phyloP scores from a whole-genome alignment of 345 rosid species.

The Gossypium arboreum region DNA sequence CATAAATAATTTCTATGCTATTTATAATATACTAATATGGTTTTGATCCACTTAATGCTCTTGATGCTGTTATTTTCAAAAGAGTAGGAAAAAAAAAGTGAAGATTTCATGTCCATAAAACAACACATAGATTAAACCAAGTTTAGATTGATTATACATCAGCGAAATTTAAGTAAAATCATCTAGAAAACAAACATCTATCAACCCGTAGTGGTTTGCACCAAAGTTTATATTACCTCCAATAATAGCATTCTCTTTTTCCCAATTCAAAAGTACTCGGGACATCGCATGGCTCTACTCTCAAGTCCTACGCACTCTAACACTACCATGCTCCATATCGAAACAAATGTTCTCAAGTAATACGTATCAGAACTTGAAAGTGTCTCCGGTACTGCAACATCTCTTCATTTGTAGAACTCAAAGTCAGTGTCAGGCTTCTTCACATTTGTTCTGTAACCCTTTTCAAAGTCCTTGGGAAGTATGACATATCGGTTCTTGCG shows the following conservation, averaged over 20 bases:
- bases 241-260: background rate
- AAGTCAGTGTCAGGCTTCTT: conserved; percentile 99
- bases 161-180: background rate
- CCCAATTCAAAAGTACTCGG: background rate
- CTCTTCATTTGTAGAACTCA: conserved; percentile 81
- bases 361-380: background rate
- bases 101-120: background rate
- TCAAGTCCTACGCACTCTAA: background rate
- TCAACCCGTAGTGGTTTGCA: background rate
- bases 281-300: background rate
- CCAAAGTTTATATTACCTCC: background rate
- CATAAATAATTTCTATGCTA: too few relatives aligned
- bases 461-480: conserved; percentile 94
- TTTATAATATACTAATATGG: too few relatives aligned
- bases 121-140: background rate
- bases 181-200: background rate
- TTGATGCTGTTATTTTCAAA: background rate
- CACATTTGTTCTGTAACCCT: conserved; percentile 95
- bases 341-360: background rate
- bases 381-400: background rate
- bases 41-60: too few relatives aligned
- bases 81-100: background rate
- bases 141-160: background rate
- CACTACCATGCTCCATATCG: background rate
- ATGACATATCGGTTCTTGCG: conserved; percentile 93